A percentile compares a stretch with the other conserved stretches of the same genome.
phyloP scores from a whole-genome alignment of 2,329 filamentous ascomycete species.

The Cytospora piceae region DNA sequence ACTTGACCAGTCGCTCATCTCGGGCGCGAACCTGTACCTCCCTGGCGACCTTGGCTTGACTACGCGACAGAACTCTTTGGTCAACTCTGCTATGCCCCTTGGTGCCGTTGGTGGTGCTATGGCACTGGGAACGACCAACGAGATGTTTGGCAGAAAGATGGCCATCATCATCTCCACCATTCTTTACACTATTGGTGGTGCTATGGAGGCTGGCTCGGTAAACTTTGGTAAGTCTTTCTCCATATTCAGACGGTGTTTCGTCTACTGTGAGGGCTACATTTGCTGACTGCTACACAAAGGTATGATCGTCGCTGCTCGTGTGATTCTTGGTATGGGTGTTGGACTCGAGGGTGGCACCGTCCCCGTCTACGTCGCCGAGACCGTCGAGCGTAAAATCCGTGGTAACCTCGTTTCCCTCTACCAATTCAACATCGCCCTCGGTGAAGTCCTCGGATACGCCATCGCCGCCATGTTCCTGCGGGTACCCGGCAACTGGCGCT shows the following conservation, averaged over 20 bases:
- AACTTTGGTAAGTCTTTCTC: constrained; percentile 55
- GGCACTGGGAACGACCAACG: constrained; percentile 68
- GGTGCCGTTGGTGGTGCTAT: constrained; percentile 73
- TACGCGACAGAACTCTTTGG: constrained; percentile 62
- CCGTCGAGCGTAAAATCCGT: constrained; percentile 67
- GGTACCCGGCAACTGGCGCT: constrained; percentile 73
- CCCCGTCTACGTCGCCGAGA: constrained; percentile 75
- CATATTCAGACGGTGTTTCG: not conserved
- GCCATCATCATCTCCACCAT: constrained; percentile 72
- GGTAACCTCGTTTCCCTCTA: constrained; percentile 76
- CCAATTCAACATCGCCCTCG: constrained; percentile 76
- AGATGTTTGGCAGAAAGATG: constrained; percentile 67
- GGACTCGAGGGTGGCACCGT: constrained; percentile 76
- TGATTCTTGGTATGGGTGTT: constrained; percentile 72
- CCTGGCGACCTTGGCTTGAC: constrained; percentile 61
- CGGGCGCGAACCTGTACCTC: constrained; percentile 69
- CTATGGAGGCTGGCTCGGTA: constrained; percentile 67
- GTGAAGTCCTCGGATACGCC: constrained; percentile 74
- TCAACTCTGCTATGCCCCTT: constrained; percentile 72
- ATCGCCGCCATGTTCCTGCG: constrained; percentile 73
- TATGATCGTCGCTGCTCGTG: constrained; percentile 71
- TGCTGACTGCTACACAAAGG: constrained; percentile 35
- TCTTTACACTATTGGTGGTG: constrained; percentile 72
- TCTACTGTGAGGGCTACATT: not conserved
- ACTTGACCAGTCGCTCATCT: constrained; percentile 74